phyloP scores from a whole-genome alignment of 371 early-diverging fungal genomes.

The Rhizomucor miehei region DNA sequence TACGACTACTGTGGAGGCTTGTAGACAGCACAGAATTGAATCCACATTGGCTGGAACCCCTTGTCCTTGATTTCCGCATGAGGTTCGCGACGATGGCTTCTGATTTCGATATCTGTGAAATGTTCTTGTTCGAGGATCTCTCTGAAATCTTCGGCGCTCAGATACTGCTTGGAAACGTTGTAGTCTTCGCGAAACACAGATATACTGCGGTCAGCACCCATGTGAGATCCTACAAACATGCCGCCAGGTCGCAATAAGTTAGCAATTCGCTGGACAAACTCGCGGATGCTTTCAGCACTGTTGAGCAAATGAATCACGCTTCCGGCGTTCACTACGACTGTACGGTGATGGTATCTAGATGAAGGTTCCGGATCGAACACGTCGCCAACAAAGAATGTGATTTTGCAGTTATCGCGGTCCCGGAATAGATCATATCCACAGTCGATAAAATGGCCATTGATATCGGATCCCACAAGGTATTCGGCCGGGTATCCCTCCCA shows the following conservation, averaged over 20 bases:
- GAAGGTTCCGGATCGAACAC: slow-evolving; percentile 16
- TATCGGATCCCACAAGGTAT: slow-evolving; percentile 32
- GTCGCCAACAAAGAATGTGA: slow-evolving; percentile 26
- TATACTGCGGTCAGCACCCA: slow-evolving; percentile 18
- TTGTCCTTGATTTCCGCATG: background rate
- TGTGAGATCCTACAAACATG: slow-evolving; percentile 34
- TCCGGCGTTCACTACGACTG: slow-evolving; percentile 27
- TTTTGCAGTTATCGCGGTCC: slow-evolving; percentile 23
- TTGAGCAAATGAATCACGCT: slow-evolving; percentile 39
- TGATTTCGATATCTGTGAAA: slow-evolving; percentile 24
- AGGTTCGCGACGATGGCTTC: slow-evolving; percentile 9
- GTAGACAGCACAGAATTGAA: background rate
- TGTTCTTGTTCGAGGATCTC: slow-evolving; percentile 13
- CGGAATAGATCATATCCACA: slow-evolving; percentile 33
- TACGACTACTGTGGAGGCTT: background rate
- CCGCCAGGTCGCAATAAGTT: slow-evolving; percentile 26
- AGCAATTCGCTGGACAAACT: slow-evolving; percentile 17
- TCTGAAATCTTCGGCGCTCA: slow-evolving; percentile 20
- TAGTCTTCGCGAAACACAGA: slow-evolving; percentile 14
- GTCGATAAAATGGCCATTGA: slow-evolving; percentile 27
- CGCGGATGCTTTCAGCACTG: slow-evolving; percentile 8
- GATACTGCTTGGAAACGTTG: slow-evolving; percentile 21
- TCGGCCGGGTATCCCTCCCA: slow-evolving; percentile 38
- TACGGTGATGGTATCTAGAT: slow-evolving; percentile 6
- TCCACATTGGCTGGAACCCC: background rate